Conservation (phyloP, 305 asterid species). For the Fraxinus angustifolia region DNA sequence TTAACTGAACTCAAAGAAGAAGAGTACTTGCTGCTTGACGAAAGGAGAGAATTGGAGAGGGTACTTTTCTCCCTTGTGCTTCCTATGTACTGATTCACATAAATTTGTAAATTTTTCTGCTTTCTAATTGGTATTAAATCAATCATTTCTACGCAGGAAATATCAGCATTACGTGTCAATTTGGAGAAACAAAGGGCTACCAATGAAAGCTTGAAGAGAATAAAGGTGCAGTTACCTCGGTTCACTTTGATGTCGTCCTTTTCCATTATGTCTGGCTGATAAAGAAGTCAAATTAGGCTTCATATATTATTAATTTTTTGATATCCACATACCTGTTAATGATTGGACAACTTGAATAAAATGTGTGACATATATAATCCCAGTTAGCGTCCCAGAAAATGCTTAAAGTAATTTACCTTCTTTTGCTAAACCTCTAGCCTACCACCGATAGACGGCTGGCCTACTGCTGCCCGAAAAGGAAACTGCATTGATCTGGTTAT, state of each 20-base stretch:
- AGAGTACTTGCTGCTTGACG: slow-evolving; percentile 52
- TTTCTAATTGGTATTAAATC: not conserved
- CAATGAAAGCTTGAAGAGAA: slow-evolving; percentile 58
- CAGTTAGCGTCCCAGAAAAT: not conserved
- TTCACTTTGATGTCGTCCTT: not conserved
- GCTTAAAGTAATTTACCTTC: not conserved
- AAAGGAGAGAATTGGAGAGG: slow-evolving; percentile 67
- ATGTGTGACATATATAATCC: not conserved
- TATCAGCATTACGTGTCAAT: slow-evolving; percentile 39
- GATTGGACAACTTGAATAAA: not conserved
- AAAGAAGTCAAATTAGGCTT: not conserved
- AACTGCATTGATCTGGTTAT: not conserved
- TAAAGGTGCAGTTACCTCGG: slow-evolving; percentile 47
- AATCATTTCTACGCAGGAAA: slow-evolving; percentile 40
- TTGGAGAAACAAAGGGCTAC: slow-evolving; percentile 55
- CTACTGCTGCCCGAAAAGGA: not conserved
- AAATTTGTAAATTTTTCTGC: not conserved
- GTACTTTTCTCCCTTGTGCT: slow-evolving; percentile 31
- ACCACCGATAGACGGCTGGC: not conserved
- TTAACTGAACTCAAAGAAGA: slow-evolving; percentile 65
- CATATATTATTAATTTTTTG: not conserved
- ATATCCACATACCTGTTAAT: not conserved
- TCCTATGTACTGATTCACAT: not conserved
- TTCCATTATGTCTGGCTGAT: not conserved
- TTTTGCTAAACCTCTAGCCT: not conserved